Evolutionary conservation across 2,329 filamentous ascomycete genomes (phyloP), one percentile per base, ranked within the genome.

Genomic region (Akanthomyces muscarius): DNA sequence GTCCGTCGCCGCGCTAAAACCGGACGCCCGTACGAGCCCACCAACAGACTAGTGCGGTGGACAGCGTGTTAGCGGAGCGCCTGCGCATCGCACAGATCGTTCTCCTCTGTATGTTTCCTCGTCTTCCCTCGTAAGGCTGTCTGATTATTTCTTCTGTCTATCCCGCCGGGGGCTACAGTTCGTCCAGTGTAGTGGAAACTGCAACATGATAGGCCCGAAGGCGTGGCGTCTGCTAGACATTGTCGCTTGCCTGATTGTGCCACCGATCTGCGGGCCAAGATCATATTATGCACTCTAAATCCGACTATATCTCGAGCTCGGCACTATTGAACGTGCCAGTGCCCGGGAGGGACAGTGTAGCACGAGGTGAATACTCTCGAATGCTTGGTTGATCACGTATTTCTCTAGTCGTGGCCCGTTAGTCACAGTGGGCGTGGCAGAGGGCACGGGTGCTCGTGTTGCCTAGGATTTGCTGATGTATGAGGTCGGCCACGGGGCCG

Each of bases 201-300:
- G 18, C 23, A 14, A n/a, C 48, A 33, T 30, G 28, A 6, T 36
- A 7, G 8, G 7, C 33, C 8, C 36, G 30, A 53, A 30, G 50
- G 28, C 25, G 50, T 53, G 30, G 50, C 30, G 30, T 38, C 18
- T 38, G 28, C 18, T 6, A 16, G 18, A 13, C 11, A 23, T 16
- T 10, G 3, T 23, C 50, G 36, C 48, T 52, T 52, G 18, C 48
- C 48, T 11, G 8, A 36, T 38, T 36, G 28, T 38, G 50, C 50
- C 50, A 53, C 50, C 50, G 18, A 53, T 53, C 50, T 53, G 30
- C 50, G 50, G 50, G 50, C 50, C 50, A 53, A 53, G 50, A 38
- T 53, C 50, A 30, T 21, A 8, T 6, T 2, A 41, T 53, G 33
- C 33, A 1, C 18, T 33, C 14, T 51, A 2, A 7, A 3, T 38